Base-by-base conservation (phyloP, 1,139 yeast genomes). In the Scheffersomyces segobiensis region DNA sequence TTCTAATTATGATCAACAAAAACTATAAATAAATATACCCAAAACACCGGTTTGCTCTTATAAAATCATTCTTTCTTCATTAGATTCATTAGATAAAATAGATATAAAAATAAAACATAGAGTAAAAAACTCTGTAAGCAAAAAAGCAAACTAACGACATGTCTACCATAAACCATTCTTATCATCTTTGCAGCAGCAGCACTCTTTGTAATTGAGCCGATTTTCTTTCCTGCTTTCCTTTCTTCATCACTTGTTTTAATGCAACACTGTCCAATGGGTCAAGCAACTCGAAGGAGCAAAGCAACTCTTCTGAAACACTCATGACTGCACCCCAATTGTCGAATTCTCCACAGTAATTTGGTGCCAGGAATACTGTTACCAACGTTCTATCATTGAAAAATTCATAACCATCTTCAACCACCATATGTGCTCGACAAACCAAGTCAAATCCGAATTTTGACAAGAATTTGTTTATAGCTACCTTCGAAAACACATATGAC, bases 291-390 rank as follows among this genome's bases (percentile, higher is more conserved):
- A 95, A 95, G 59, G 95, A 88, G 73, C 98, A 95, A 61, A 95
- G 78, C 63, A 95, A 79, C 66, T 93, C 98, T 65, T 95, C 98
- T 64, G 91, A 87, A 19, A 95, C 98, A 67, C 96, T 87, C 99
- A 95, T 95, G 1, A 95, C 98, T 0, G 98, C 98, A 22, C 98
- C 99, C 98, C 98, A 95, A 71, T 95, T 95, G 72, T 95, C 98
- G 69, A 95, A 95, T 73, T 95, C 99, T 49, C 99, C 98, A 76
- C 99, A 95, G 71, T 95, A 95, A 74, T 95, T 95, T 1, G 99
- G 98, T 0, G 99, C 99, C 57, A 93, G 87, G 72, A 95, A 95
- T 17, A 95, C 98, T 0, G 99, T 95, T 5, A 95, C 98, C 62
- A 95, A 80, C 32, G 97, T 90, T 57, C 97, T 83, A 72, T 93